A percentile compares a stretch with the other conserved stretches of the same genome.
Evolutionary conservation across 192 early-diverging fungal species (phyloP).

Genomic region (Rhizoclosmatium globosum): DNA sequence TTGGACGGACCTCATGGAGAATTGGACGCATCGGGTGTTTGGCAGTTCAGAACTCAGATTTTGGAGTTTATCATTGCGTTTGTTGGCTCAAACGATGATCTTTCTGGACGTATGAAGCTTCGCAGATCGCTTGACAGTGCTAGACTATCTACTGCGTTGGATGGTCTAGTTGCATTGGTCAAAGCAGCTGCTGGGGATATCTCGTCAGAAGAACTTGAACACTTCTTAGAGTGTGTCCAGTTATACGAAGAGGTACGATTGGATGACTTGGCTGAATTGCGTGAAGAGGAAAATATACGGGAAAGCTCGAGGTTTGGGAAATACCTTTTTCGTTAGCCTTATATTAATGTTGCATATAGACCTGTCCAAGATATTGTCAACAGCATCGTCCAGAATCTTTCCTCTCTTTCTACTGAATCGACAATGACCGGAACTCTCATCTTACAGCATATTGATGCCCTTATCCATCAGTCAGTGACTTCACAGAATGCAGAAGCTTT

Average conservation of each 20-base stretch:
- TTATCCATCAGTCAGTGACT: not conserved
- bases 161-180: conserved; percentile 4
- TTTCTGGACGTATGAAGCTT: conserved; percentile 38
- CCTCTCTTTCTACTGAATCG: conserved; percentile 40
- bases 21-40: conserved; percentile 27
- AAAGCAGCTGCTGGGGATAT: not conserved
- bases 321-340: conserved; percentile 10
- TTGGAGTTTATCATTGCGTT: conserved; percentile 44
- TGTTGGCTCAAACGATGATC: conserved; percentile 39
- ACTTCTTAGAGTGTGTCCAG: conserved; percentile 37
- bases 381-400: conserved; percentile 20
- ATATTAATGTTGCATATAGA: not conserved
- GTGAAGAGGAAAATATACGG: conserved; percentile 30
- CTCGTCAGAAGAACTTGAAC: conserved; percentile 27
- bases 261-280: conserved; percentile 43
- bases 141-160: conserved; percentile 34
- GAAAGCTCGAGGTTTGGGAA: not conserved
- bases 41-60: conserved; percentile 42
- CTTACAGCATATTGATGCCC: conserved; percentile 11
- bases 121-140: conserved; percentile 42
- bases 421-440: conserved; percentile 22
- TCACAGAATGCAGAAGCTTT: conserved; percentile 7
- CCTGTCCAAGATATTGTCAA: conserved; percentile 39
- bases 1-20: not conserved
- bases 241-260: conserved; percentile 46